Conservation (phyloP, 805 yeast species). For the Yamadazyma scolyti region DNA sequence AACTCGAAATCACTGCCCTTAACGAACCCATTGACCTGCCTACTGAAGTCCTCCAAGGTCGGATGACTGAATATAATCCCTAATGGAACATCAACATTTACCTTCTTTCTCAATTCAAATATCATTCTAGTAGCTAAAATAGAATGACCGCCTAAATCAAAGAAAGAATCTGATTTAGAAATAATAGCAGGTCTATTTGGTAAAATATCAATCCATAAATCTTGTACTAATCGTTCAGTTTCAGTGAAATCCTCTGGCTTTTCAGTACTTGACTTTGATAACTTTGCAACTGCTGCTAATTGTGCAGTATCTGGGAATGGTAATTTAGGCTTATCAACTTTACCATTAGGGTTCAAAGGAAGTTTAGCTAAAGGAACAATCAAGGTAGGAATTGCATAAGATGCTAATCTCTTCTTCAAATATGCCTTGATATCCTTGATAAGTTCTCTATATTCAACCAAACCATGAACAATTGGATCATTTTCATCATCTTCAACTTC, state of each 20-base stretch:
- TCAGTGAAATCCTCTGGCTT: constrained; percentile 55
- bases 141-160: constrained; percentile 97
- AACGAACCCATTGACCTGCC: constrained; percentile 58
- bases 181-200: constrained; percentile 82
- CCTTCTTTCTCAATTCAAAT: constrained; percentile 77
- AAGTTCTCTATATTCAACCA: constrained; percentile 70
- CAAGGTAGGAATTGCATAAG: constrained; percentile 89
- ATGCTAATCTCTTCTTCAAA: constrained; percentile 83
- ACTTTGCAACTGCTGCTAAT: constrained; percentile 65
- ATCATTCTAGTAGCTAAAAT: constrained; percentile 96
- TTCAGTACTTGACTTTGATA: constrained; percentile 42
- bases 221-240: constrained; percentile 65
- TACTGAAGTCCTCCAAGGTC: constrained; percentile 75
- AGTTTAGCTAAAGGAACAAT: constrained; percentile 82
- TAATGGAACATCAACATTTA: constrained; percentile 79
- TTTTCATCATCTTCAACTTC: constrained; percentile 44
- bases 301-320: constrained; percentile 94
- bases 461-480: constrained; percentile 73
- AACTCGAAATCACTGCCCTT: constrained; percentile 47
- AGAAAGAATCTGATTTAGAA: constrained; percentile 81
- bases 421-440: constrained; percentile 73
- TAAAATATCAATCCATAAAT: constrained; percentile 80
- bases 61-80: constrained; percentile 90
- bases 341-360: constrained; percentile 97
- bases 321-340: constrained; percentile 93